A percentile compares a stretch with the other conserved stretches of the same genome.
These are phyloP conservation scores for Prunus yedoensis DNA, from an alignment of 331 rosid genomes.

Conservation along the genomic window DNA sequence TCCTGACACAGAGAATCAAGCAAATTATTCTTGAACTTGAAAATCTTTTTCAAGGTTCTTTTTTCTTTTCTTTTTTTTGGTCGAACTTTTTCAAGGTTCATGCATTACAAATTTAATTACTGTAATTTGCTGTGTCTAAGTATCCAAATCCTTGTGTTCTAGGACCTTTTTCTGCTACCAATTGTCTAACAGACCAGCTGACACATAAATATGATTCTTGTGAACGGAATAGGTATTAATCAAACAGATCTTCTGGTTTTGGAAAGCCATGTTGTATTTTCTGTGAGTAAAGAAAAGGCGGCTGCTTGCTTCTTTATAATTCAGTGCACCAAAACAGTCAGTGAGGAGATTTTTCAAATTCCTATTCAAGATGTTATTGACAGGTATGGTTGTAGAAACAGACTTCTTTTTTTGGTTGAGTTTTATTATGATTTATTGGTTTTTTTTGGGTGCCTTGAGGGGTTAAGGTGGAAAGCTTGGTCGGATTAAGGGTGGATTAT, in stretches of 20 bases:
- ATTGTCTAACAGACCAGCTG: conserved; percentile 8
- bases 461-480: not conserved
- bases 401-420: not conserved
- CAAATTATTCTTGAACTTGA: not conserved
- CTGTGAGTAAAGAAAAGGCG: conserved; percentile 62
- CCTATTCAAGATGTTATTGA: conserved; percentile 55
- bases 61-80: no score
- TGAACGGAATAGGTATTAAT: conserved; percentile 51
- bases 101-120: not conserved
- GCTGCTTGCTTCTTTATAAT: conserved; percentile 64
- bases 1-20: not conserved
- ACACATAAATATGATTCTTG: conserved; percentile 25
- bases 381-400: conserved; percentile 44
- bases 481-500: not conserved
- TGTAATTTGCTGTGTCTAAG: conserved; percentile 2
- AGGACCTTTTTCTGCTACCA: not conserved
- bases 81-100: not conserved
- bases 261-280: conserved; percentile 64
- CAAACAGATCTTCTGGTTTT: conserved; percentile 43
- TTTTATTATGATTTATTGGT: conserved; percentile 1
- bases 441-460: not conserved
- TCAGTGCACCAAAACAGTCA: conserved; percentile 42
- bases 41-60: not conserved
- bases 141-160: conserved; percentile 15
- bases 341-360: conserved; percentile 35